phyloP scores from a whole-genome alignment of 352 stramenopile genomes.

The Phytophthora sansomeana region DNA sequence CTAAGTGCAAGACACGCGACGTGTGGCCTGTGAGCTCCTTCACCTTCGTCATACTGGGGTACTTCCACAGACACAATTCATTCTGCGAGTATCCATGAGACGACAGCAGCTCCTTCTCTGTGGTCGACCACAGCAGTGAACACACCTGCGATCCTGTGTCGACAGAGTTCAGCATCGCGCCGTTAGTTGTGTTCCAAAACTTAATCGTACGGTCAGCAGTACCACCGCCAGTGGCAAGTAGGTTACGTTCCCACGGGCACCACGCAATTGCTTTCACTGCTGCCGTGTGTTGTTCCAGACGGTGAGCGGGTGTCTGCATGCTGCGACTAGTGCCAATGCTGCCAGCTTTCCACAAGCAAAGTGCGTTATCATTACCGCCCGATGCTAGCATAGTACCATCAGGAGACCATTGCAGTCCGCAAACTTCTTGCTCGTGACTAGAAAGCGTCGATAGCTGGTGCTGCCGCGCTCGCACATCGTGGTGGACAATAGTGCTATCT shows the following conservation, averaged over 20 bases:
- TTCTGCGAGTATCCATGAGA: constrained; percentile 98
- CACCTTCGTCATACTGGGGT: constrained; percentile 97
- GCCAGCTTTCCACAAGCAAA: constrained; percentile 97
- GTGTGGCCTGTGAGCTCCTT: constrained; percentile 98
- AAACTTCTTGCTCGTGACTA: constrained; percentile 98
- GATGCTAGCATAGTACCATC: constrained; percentile 96
- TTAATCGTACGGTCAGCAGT: constrained; percentile 99
- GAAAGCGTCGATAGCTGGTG: constrained; percentile 93
- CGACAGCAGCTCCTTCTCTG: constrained; percentile 96
- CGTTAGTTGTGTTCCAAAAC: constrained; percentile 97
- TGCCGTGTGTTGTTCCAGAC: constrained; percentile 96
- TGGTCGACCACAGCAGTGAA: constrained; percentile 94
- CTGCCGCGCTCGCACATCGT: constrained; percentile 70
- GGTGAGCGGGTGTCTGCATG: constrained; percentile 68
- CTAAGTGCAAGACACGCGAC: constrained; percentile 96
- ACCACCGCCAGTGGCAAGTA: constrained; percentile 97
- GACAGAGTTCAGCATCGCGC: constrained; percentile 96
- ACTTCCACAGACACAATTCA: constrained; percentile 99
- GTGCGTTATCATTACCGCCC: constrained; percentile 97
- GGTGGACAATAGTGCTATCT: constrained; percentile 95
- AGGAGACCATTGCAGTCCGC: constrained; percentile 96
- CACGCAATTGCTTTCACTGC: constrained; percentile 99
- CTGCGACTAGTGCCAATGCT: constrained; percentile 77
- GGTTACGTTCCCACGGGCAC: constrained; percentile 98
- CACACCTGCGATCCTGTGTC: constrained; percentile 99